Percentiles rank a stretch among this genome's conserved stretches.
These are phyloP conservation scores for Populus alba DNA, from an alignment of 345 rosid species.

Conservation along the genomic window DNA sequence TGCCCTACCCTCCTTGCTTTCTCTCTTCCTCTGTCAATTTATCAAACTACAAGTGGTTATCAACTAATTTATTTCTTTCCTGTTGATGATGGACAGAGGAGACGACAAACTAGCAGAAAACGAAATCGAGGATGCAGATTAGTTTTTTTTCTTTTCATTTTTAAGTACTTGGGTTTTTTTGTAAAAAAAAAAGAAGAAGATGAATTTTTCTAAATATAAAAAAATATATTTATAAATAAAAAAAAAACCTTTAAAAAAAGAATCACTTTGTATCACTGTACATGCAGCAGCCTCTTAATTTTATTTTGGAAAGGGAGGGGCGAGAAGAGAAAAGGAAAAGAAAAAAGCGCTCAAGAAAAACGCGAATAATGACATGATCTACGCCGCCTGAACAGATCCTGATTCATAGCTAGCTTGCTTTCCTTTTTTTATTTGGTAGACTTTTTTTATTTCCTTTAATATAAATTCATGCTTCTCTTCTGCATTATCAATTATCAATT, in stretches of 20 bases:
- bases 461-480: background rate
- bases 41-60: too few relatives aligned
- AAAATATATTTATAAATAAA: too few relatives aligned
- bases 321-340: background rate
- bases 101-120: background rate
- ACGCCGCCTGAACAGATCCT: constrained; percentile 38
- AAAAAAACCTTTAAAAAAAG: too few relatives aligned
- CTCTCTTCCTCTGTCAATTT: background rate
- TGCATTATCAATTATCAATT: too few relatives aligned
- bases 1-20: constrained; percentile 1
- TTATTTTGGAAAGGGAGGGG: too few relatives aligned
- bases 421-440: background rate
- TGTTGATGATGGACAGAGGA: background rate
- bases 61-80: too few relatives aligned
- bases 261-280: too few relatives aligned
- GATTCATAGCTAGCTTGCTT: background rate
- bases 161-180: too few relatives aligned
- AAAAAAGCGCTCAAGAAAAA: background rate
- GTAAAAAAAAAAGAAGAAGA: too few relatives aligned
- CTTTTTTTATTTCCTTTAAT: background rate
- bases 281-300: too few relatives aligned
- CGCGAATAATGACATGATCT: constrained; percentile 22
- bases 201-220: too few relatives aligned
- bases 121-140: background rate
- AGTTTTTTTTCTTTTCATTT: too few relatives aligned